Conservation (phyloP, 345 rosid genomes). For the Gossypium rotundifolium region DNA sequence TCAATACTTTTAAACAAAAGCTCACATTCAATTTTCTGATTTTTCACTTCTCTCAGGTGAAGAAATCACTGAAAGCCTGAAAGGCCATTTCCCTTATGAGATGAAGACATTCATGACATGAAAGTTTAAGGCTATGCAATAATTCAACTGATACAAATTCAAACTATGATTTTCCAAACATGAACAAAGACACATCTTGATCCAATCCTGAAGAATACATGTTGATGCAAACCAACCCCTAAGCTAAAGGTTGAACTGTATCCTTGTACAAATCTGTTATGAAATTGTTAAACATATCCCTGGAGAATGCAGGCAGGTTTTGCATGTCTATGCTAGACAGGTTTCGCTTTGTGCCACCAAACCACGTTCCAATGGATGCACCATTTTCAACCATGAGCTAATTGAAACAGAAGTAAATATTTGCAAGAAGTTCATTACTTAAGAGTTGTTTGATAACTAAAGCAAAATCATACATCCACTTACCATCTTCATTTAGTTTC, state of each 20-base stretch:
- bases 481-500: conserved; percentile 85
- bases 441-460: conserved; percentile 14
- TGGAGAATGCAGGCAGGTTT: not conserved
- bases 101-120: not conserved
- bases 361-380: not conserved
- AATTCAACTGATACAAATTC: not conserved
- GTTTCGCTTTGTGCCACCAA: not conserved
- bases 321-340: not conserved
- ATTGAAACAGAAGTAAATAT: not conserved
- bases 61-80: not conserved
- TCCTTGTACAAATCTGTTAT: not conserved
- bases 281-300: not conserved
- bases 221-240: not conserved
- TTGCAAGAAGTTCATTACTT: not conserved
- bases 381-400: not conserved
- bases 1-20: not conserved
- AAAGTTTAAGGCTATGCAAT: not conserved
- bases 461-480: conserved; percentile 26
- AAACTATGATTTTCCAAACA: not conserved
- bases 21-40: not conserved
- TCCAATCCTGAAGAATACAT: not conserved
- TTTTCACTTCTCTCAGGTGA: not conserved
- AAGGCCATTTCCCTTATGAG: not conserved
- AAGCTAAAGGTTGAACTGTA: not conserved
- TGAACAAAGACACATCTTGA: not conserved